Base-by-base conservation (phyloP, 176 grass and related monocot species). In the Elymus sibiricus region DNA sequence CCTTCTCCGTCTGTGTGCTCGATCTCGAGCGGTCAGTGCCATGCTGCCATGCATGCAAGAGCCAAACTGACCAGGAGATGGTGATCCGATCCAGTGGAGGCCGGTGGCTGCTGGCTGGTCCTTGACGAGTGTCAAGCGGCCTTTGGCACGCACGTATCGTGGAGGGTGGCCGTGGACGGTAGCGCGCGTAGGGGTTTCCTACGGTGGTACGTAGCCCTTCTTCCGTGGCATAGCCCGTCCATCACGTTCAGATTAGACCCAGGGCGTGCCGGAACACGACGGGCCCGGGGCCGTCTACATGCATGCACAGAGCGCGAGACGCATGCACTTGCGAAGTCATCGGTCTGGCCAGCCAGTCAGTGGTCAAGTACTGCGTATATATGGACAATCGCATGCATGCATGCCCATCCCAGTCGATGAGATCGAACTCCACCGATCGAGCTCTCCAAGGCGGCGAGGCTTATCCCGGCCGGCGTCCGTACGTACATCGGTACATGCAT, bases 81-180 rank as follows among this genome's bases (percentile, higher is more conserved):
- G 7, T 3, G 55, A 58, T 53, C 49, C 17, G 1, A 46, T 46
- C 70, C 70, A 74, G 12, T 46, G 40, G 71, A 74, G 43, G 70
- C n/a, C 70, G 40, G 70, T 26, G 16, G 65, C 31, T 38, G 32
- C 9, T 67, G 64, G 64, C 66, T 39, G 69, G 69, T 43, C 69
- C 38, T 76, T 32, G 74, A 76, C 43, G 72, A 31, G 72, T 31
- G 44, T 74, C 70, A 74, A 76, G 44, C 9, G 72, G 29, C 74
- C 74, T 6, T 55, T 7, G 70, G 43, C 22, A 58, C 55, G 42
- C 14, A 7, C 14, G 5, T 16, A 67, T 67, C 64, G 32, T 42
- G n/a, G 22, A 37, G 69, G 12, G 24, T 6, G 67, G 69, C 0
- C 68, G 25, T 11, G 72, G 72, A 75, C 4, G 72, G 43, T 76